Conservation (phyloP, 1,284 basidiomycete genomes). For the Ustilago bromivora region DNA sequence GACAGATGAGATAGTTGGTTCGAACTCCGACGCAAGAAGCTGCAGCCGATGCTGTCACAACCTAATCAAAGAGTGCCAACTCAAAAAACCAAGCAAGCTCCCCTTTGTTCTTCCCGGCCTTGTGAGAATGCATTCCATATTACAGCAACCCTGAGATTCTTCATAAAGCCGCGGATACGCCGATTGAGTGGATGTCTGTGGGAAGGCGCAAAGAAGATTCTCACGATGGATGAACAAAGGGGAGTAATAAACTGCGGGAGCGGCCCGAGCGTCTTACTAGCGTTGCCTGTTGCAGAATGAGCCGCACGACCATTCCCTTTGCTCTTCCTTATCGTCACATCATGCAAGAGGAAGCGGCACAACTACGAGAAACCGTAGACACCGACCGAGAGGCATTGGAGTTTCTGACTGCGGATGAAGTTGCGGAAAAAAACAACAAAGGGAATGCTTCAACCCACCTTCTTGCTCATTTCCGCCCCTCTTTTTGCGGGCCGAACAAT, state of each 20-base stretch:
- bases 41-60: slow-evolving; percentile 48
- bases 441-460: slow-evolving; percentile 11
- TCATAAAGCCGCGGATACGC: not conserved
- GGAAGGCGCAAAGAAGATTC: not conserved
- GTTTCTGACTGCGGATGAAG: not conserved
- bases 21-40: slow-evolving; percentile 32
- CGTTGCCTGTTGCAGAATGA: slow-evolving; percentile 3
- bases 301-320: slow-evolving; percentile 17
- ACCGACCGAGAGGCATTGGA: no score
- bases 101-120: slow-evolving; percentile 27
- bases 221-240: slow-evolving; percentile 3
- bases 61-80: slow-evolving; percentile 39
- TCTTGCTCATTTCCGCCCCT: slow-evolving; percentile 9
- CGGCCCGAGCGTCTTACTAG: slow-evolving; percentile 16
- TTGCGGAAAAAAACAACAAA: slow-evolving; percentile 7
- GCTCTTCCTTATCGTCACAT: slow-evolving; percentile 8
- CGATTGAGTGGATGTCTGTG: not conserved
- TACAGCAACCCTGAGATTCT: not conserved
- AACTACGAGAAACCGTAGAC: not conserved
- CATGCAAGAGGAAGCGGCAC: not conserved
- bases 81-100: not conserved
- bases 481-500: not conserved
- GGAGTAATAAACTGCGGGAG: not conserved
- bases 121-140: slow-evolving; percentile 3
- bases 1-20: not conserved